A percentile compares a stretch with the other conserved stretches of the same genome.
Evolutionary conservation across 2,329 filamentous ascomycete species (phyloP).

Genomic region (Botryosphaeria dothidea): DNA sequence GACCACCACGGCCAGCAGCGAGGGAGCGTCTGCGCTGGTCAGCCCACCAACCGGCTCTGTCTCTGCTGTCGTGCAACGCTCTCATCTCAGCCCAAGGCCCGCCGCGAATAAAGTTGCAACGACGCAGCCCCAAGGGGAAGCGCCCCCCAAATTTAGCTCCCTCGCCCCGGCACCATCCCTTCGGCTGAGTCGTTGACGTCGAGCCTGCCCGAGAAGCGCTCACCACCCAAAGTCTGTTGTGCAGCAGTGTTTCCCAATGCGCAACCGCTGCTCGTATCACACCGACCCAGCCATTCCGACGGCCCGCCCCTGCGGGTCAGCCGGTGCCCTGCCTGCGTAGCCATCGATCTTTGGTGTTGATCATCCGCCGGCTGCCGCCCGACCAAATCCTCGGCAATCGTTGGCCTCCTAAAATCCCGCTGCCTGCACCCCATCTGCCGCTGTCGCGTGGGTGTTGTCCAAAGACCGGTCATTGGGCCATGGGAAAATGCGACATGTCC

Average conservation of each 20-base stretch:
- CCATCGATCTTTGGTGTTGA: neutral
- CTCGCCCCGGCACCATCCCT: neutral
- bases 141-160: slow-evolving; percentile 11
- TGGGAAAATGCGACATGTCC: slow-evolving; percentile 7
- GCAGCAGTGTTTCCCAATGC: neutral
- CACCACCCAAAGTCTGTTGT: neutral
- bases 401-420: neutral
- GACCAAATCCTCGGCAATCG: neutral
- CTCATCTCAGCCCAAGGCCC: neutral
- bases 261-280: neutral
- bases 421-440: neutral
- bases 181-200: neutral
- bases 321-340: too few relatives aligned
- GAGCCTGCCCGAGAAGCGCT: neutral
- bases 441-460: neutral
- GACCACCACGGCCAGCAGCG: neutral
- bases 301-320: neutral
- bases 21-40: neutral
- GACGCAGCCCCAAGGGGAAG: neutral
- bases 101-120: slow-evolving; percentile 9
- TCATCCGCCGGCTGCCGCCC: neutral
- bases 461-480: neutral
- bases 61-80: slow-evolving; percentile 1
- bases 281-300: slow-evolving; percentile 4
- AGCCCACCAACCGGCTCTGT: neutral